Conservation (phyloP, 2,329 filamentous ascomycete genomes). For the Sarocladiaceae sp. region DNA sequence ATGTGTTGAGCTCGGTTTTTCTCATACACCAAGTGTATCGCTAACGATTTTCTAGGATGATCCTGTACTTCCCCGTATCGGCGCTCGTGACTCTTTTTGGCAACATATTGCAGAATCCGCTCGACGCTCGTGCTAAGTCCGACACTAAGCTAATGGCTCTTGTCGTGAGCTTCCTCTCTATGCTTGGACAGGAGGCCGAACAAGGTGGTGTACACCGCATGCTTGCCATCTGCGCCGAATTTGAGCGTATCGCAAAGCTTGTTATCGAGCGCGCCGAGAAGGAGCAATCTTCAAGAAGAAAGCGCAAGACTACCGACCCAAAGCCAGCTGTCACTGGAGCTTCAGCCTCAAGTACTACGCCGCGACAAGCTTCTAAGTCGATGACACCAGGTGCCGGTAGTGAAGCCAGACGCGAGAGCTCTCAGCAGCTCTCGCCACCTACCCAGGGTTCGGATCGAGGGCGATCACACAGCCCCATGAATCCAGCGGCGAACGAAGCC, state of each 20-base stretch:
- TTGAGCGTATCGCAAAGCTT: constrained; percentile 86
- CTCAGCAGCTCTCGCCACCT: constrained; percentile 23
- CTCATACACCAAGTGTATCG: background rate
- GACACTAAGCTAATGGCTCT: constrained; percentile 89
- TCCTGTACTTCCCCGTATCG: constrained; percentile 94
- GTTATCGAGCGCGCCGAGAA: constrained; percentile 90
- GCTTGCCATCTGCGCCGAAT: constrained; percentile 91
- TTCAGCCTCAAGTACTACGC: constrained; percentile 14
- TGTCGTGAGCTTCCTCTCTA: constrained; percentile 87
- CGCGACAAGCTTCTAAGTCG: background rate
- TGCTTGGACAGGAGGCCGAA: constrained; percentile 82
- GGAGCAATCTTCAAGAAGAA: constrained; percentile 73
- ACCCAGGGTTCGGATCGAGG: background rate
- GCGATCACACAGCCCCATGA: constrained; percentile 2
- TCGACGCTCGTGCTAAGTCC: constrained; percentile 80
- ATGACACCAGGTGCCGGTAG: background rate
- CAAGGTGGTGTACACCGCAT: constrained; percentile 91
- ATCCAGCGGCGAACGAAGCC: constrained; percentile 2
- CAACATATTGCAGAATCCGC: constrained; percentile 92
- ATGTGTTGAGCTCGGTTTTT: constrained; percentile 30
- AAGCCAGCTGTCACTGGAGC: constrained; percentile 6
- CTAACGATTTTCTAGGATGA: constrained; percentile 54
- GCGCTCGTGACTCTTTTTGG: constrained; percentile 93
- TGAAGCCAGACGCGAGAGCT: constrained; percentile 7
- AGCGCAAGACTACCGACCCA: constrained; percentile 71